A percentile compares a stretch with the other conserved stretches of the same genome.
phyloP scores from a whole-genome alignment of 495 filamentous ascomycete species.

The Podospora pseudoanserina region DNA sequence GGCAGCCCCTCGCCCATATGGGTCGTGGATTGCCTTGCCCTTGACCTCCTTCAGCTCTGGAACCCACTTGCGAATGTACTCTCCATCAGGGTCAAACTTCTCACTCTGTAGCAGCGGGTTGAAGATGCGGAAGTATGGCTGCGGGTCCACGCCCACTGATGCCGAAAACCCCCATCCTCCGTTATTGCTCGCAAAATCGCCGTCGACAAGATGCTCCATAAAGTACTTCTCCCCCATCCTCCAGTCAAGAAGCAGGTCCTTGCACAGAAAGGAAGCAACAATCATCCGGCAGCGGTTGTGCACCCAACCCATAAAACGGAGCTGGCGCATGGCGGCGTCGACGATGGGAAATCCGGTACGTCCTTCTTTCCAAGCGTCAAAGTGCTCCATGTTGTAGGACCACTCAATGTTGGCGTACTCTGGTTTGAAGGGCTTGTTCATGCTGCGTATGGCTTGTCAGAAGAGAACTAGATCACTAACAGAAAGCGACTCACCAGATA shows the following conservation, averaged over 20 bases:
- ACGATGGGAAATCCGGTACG: conserved; percentile 82
- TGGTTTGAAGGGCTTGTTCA: conserved; percentile 92
- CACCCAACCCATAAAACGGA: conserved; percentile 71
- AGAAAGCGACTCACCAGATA: conserved; percentile 57
- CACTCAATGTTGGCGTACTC: conserved; percentile 79
- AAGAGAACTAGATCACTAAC: not conserved
- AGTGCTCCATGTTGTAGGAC: conserved; percentile 67
- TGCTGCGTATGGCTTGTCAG: conserved; percentile 46
- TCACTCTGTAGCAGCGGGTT: conserved; percentile 84
- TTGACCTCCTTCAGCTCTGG: conserved; percentile 60
- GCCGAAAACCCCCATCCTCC: conserved; percentile 88
- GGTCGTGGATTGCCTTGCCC: conserved; percentile 65
- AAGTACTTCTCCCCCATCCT: conserved; percentile 84
- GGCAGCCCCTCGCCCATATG: conserved; percentile 63
- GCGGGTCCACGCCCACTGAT: conserved; percentile 80
- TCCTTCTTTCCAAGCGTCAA: conserved; percentile 72
- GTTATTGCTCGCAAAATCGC: conserved; percentile 90
- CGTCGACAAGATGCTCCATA: conserved; percentile 85
- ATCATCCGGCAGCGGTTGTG: conserved; percentile 91
- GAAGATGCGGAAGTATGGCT: conserved; percentile 90
- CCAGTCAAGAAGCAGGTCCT: conserved; percentile 88
- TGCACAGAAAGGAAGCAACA: conserved; percentile 79
- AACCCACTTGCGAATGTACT: conserved; percentile 71
- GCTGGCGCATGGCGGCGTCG: conserved; percentile 88
- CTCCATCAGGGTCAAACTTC: conserved; percentile 68